Evolutionary conservation across 495 filamentous ascomycete genomes (phyloP).

Genomic region (Copromyces sp.): DNA sequence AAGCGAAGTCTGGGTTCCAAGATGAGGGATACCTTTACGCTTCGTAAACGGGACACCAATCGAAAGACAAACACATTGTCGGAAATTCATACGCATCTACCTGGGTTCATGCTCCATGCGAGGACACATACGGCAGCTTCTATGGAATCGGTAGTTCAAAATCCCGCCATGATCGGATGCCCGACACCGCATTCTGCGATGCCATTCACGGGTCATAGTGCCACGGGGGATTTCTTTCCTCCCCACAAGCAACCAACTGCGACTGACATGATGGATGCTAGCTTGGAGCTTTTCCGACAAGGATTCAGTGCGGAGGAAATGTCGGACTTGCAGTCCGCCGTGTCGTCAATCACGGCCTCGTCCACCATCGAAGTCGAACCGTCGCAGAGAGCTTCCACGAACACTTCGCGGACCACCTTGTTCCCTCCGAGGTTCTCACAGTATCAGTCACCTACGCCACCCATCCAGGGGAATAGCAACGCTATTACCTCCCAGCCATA

Average conservation of each 20-base stretch:
- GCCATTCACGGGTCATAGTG: slow-evolving; percentile 4
- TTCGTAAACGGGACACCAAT: slow-evolving; percentile 14
- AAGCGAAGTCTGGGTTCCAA: slow-evolving; percentile 25
- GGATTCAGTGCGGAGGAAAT: slow-evolving; percentile 8
- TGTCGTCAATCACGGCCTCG: slow-evolving; percentile 14
- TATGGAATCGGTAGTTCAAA: slow-evolving; percentile 5
- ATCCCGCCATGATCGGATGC: slow-evolving; percentile 7
- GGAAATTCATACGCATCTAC: neutral
- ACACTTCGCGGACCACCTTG: slow-evolving; percentile 21
- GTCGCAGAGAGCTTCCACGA: slow-evolving; percentile 13
- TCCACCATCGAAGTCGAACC: slow-evolving; percentile 12
- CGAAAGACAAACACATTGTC: slow-evolving; percentile 9
- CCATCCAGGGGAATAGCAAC: slow-evolving; percentile 1
- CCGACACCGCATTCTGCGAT: slow-evolving; percentile 1
- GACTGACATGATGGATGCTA: slow-evolving; percentile 3
- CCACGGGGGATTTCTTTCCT: slow-evolving; percentile 1
- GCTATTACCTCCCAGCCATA: slow-evolving; percentile 6
- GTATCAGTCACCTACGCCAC: slow-evolving; percentile 4
- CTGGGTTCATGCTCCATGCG: slow-evolving; percentile 1
- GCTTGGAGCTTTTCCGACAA: slow-evolving; percentile 18
- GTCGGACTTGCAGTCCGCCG: slow-evolving; percentile 13
- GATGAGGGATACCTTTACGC: slow-evolving; percentile 19
- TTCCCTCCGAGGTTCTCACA: slow-evolving; percentile 7
- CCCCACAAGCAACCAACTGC: slow-evolving; percentile 9
- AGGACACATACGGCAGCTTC: slow-evolving; percentile 13